Evolutionary conservation across 257 asterid species (phyloP), one percentile per base, ranked within the genome.

Genomic region (Craterostigma plantagineum): DNA sequence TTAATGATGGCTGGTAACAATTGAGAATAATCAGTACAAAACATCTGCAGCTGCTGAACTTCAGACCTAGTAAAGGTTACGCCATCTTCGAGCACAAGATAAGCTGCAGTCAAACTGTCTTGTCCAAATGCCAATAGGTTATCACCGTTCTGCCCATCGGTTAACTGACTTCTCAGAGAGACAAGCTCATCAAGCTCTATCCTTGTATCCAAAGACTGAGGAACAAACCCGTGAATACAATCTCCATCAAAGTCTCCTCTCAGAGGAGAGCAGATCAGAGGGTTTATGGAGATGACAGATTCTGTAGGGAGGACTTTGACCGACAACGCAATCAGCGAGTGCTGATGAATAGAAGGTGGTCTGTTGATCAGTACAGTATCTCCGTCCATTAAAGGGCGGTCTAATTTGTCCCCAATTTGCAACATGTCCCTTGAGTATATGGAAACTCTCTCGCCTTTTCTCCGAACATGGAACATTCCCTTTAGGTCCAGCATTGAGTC

Each of bases 221-320:
- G 95, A 42, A 84, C 81, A 64, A 62, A 90, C 18, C 95, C 95
- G 53, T 90, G 99, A 53, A 90, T 80, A 56, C 95, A 90, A 42
- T 90, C 95, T 11, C 99, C 99, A 61, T 90, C 99, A 18, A 90
- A 90, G 60, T 90, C n/a, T n/a, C n/a, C n/a, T n/a, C n/a, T n/a
- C 35, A 90, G 65, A 18, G 99, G 99, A 23, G 78, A 61, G 63
- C 99, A 90, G 7, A 77, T 62, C 12, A 77, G 77, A 11, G 99
- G 99, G 49, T 90, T 90, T 18, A 90, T 72, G 16, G 92, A 69
- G 16, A 75, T 62, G 58, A 66, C 94, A 14, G 75, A 60, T 18
- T 49, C 52, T 44, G 54, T 55, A 0, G 94, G 99, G 36, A 90
- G 93, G 55, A 75, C 48, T 61, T 65, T 75, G 39, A 83, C 94